Conservation (phyloP, 108 stramenopile species). For the Fragilaria radians region DNA sequence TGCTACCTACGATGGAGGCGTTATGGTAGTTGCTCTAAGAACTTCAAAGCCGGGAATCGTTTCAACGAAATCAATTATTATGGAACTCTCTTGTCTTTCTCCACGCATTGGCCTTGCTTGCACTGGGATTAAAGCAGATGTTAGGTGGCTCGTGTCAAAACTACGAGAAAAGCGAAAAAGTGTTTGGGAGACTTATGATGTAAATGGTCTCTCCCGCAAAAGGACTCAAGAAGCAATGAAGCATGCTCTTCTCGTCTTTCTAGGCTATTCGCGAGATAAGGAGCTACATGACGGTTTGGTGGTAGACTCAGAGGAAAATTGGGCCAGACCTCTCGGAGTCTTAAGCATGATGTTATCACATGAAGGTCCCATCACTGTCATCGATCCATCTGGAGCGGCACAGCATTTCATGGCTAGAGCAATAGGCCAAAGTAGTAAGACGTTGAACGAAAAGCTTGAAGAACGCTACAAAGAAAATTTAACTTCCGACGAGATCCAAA, state of each 20-base stretch:
- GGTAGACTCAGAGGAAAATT: background rate
- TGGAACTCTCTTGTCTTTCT: background rate
- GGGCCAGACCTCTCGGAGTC: slow-evolving; percentile 25
- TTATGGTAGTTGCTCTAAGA: background rate
- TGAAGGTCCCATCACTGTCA: background rate
- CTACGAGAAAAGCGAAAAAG: slow-evolving; percentile 11
- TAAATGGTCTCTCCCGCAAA: background rate
- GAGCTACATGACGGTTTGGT: slow-evolving; percentile 13
- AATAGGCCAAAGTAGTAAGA: background rate
- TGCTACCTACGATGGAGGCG: slow-evolving; percentile 5
- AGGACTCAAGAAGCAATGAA: slow-evolving; percentile 12
- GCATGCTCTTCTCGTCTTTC: slow-evolving; percentile 17
- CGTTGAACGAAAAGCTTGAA: background rate
- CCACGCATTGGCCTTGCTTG: slow-evolving; percentile 12
- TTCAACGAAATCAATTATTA: background rate
- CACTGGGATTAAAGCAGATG: slow-evolving; percentile 33
- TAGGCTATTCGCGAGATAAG: slow-evolving; percentile 7
- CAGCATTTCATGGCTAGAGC: background rate
- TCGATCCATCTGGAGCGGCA: slow-evolving; percentile 8
- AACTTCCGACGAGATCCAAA: background rate
- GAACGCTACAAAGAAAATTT: background rate
- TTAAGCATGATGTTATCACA: slow-evolving; percentile 13
- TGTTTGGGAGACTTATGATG: slow-evolving; percentile 34
- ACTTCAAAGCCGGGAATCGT: background rate
- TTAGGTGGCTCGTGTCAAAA: slow-evolving; percentile 21